Conservation (phyloP, 129 eudicot species). For the Scalesia atractyloides region DNA sequence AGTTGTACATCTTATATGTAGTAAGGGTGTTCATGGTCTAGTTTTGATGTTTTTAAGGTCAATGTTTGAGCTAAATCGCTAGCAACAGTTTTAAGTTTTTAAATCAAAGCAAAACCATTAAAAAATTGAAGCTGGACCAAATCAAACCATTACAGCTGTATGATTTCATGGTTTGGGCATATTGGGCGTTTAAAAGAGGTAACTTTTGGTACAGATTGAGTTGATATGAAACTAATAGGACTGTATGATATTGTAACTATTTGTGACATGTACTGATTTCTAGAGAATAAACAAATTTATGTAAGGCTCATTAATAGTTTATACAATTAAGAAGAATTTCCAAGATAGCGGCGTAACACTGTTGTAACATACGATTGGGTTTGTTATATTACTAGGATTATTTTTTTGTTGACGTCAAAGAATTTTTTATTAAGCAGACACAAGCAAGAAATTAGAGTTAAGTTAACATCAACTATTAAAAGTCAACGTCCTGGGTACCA, state of each 20-base stretch:
- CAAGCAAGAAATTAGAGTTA: too few species aligned
- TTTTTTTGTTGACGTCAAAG: too few species aligned
- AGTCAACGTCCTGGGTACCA: too few species aligned
- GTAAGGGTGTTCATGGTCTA: not conserved
- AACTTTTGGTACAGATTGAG: not conserved
- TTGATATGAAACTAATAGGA: not conserved
- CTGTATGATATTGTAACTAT: not conserved
- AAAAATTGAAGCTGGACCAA: not conserved
- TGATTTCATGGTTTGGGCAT: not conserved
- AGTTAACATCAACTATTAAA: too few species aligned
- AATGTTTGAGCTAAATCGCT: not conserved
- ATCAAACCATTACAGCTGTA: not conserved
- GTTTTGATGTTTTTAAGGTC: not conserved
- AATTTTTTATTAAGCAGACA: too few species aligned
- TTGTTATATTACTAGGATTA: not conserved
- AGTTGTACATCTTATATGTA: constrained; percentile 4
- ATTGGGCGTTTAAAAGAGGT: not conserved
- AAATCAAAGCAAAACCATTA: not conserved
- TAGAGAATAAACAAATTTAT: not conserved
- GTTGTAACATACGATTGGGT: not conserved
- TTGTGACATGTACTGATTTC: not conserved
- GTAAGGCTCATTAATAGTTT: not conserved
- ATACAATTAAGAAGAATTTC: not conserved
- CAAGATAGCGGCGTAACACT: not conserved
- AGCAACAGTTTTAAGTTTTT: not conserved